Evolutionary conservation across 495 filamentous ascomycete species (phyloP).

Genomic region (Aspergillus heteromorphus): DNA sequence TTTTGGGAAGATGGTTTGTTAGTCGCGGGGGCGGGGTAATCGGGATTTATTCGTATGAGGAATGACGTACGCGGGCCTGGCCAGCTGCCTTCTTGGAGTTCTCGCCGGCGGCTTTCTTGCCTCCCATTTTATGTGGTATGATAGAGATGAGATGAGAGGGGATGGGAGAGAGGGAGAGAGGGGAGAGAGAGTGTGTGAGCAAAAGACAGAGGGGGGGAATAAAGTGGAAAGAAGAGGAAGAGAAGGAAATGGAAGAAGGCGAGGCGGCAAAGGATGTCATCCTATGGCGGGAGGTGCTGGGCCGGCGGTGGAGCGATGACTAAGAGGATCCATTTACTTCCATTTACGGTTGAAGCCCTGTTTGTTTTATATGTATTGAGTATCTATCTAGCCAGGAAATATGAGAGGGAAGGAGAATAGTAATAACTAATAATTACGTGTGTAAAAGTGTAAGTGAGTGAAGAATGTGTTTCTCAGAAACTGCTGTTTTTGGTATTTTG

Average conservation of each 20-base stretch:
- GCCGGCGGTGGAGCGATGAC: slow-evolving; percentile 4
- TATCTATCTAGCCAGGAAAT: too few species aligned
- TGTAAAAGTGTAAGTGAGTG: not conserved
- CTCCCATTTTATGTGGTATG: slow-evolving; percentile 26
- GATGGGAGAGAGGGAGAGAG: not conserved
- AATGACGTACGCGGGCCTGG: slow-evolving; percentile 57
- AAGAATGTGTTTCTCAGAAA: not conserved
- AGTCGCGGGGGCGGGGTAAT: not conserved
- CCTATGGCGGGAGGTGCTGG: slow-evolving; percentile 7
- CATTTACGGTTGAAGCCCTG: not conserved
- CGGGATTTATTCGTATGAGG: too few species aligned
- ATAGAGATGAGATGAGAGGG: not conserved
- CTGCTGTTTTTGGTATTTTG: too few species aligned
- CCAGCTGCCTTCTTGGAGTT: slow-evolving; percentile 87
- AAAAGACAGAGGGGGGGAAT: not conserved
- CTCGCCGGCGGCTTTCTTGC: slow-evolving; percentile 64
- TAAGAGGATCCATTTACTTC: slow-evolving; percentile 1
- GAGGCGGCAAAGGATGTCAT: not conserved
- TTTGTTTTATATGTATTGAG: not conserved
- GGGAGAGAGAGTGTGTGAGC: not conserved
- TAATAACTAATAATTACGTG: too few species aligned
- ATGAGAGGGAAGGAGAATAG: not conserved
- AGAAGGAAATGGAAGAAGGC: not conserved
- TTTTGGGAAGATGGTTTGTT: not conserved
- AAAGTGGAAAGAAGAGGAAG: not conserved